Conservation (phyloP, 352 stramenopile genomes). For the Pythium oligandrum region DNA sequence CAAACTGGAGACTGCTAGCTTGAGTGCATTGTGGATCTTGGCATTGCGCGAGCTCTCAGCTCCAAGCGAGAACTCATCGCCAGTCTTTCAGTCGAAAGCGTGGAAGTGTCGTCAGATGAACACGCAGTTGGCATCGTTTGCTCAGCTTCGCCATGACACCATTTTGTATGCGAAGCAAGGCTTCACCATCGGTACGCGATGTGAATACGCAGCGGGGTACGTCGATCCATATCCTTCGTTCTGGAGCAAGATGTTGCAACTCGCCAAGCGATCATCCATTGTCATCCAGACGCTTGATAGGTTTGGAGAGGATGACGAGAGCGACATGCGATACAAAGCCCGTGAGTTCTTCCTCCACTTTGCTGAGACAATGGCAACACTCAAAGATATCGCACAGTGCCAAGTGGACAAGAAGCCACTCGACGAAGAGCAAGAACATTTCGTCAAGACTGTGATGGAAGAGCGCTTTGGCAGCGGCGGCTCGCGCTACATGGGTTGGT, state of each 20-base stretch:
- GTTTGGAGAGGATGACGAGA: too few species aligned
- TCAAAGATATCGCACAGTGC: constrained; percentile 7
- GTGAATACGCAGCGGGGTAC: constrained; percentile 19
- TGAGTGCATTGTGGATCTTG: constrained; percentile 17
- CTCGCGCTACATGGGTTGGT: constrained; percentile 23
- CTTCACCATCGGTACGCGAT: constrained; percentile 12
- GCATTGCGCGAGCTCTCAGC: constrained; percentile 16
- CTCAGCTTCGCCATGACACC: constrained; percentile 23
- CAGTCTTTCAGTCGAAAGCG: constrained; percentile 15
- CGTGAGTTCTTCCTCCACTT: constrained; percentile 18
- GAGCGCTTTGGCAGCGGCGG: constrained; percentile 11
- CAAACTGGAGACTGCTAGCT: constrained; percentile 11
- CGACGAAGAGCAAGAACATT: constrained; percentile 13
- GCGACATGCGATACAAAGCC: too few species aligned
- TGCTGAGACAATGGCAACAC: constrained; percentile 6
- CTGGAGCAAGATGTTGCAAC: constrained; percentile 18
- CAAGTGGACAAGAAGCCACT: constrained; percentile 11
- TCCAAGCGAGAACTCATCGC: neutral
- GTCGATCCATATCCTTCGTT: constrained; percentile 24
- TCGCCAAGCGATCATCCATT: constrained; percentile 2
- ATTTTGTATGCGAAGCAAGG: constrained; percentile 25
- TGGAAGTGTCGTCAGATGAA: constrained; percentile 24
- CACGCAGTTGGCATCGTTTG: constrained; percentile 21
- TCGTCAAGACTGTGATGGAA: constrained; percentile 22
- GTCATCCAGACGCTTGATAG: constrained; percentile 1